Conservation (phyloP, 2,329 filamentous ascomycete genomes). For the Sclerotiophoma versabilis region DNA sequence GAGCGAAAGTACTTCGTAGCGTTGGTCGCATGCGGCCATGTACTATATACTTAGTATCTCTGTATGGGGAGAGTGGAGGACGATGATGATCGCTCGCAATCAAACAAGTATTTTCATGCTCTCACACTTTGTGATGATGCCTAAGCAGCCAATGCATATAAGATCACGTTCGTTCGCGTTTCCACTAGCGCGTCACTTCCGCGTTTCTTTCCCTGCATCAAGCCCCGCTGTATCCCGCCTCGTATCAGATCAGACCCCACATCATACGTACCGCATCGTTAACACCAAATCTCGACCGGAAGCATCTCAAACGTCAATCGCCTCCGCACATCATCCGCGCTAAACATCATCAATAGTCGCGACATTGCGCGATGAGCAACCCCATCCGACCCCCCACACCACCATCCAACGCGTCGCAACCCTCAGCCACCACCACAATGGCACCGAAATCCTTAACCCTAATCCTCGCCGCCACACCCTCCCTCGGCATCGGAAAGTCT, state of each 20-base stretch:
- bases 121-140: too few relatives aligned
- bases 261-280: not conserved
- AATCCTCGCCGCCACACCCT: slow-evolving; percentile 89
- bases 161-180: slow-evolving; percentile 21
- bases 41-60: slow-evolving; percentile 16
- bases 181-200: slow-evolving; percentile 11
- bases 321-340: not conserved
- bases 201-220: slow-evolving; percentile 11
- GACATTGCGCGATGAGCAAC: slow-evolving; percentile 2
- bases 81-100: not conserved
- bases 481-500: slow-evolving; percentile 83
- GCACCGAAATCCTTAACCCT: slow-evolving; percentile 72
- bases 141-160: too few relatives aligned
- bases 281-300: not conserved
- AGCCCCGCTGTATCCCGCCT: slow-evolving; percentile 8
- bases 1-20: slow-evolving; percentile 1
- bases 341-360: not conserved
- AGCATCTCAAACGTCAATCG: not conserved
- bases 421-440: slow-evolving; percentile 18
- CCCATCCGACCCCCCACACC: not conserved
- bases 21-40: slow-evolving; percentile 7
- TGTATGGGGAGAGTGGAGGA: not conserved
- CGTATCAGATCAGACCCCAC: slow-evolving; percentile 4
- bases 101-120: too few relatives aligned
- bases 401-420: slow-evolving; percentile 8